Conservation (phyloP, 495 filamentous ascomycete genomes). For the Filosporella fistucella region DNA sequence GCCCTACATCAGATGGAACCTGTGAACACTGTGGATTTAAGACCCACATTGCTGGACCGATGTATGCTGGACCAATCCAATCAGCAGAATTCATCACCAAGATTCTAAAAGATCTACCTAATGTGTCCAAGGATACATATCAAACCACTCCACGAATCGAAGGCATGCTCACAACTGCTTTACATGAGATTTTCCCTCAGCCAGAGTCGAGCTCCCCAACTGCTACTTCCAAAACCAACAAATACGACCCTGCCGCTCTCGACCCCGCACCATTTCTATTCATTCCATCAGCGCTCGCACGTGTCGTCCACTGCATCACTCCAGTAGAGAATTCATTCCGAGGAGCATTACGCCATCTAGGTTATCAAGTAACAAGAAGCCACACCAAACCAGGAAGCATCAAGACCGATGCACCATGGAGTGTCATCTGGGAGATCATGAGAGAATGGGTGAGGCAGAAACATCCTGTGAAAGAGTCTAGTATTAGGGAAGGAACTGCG, state of each 20-base stretch:
- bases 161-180: slow-evolving; percentile 85
- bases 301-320: slow-evolving; percentile 70
- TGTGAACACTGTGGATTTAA: slow-evolving; percentile 85
- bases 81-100: slow-evolving; percentile 72
- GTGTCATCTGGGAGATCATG: slow-evolving; percentile 88
- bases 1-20: slow-evolving; percentile 49
- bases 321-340: slow-evolving; percentile 67
- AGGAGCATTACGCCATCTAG: slow-evolving; percentile 74
- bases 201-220: slow-evolving; percentile 25
- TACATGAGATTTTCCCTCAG: slow-evolving; percentile 60
- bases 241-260: slow-evolving; percentile 45
- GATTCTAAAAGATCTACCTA: slow-evolving; percentile 64
- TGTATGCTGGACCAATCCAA: slow-evolving; percentile 91
- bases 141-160: slow-evolving; percentile 74
- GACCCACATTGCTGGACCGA: slow-evolving; percentile 84
- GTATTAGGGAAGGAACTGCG: slow-evolving; percentile 61
- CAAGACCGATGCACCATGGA: slow-evolving; percentile 88
- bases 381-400: slow-evolving; percentile 86
- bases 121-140: slow-evolving; percentile 59
- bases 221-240: slow-evolving; percentile 17
- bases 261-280: slow-evolving; percentile 85
- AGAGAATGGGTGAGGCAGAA: slow-evolving; percentile 82
- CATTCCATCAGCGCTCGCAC: slow-evolving; percentile 63
- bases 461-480: slow-evolving; percentile 62
- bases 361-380: slow-evolving; percentile 75